These are phyloP conservation scores for Globisporangium okanoganense DNA, from an alignment of 352 stramenopile species.

Conservation along the genomic window DNA sequence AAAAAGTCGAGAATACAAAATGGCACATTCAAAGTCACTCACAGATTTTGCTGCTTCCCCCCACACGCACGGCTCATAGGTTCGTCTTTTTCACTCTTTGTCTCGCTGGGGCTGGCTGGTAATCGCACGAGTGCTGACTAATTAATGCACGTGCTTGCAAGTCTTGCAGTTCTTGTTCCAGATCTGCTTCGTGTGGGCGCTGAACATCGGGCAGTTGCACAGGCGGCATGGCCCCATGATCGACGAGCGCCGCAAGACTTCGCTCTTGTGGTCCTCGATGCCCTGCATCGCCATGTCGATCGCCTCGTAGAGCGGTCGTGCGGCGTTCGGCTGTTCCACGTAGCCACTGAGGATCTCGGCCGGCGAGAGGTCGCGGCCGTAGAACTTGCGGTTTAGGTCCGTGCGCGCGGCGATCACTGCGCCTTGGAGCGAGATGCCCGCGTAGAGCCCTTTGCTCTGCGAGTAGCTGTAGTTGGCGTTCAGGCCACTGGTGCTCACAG, in stretches of 20 bases:
- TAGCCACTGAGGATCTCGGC: constrained; percentile 39
- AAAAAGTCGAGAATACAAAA: no score
- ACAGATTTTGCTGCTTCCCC: no score
- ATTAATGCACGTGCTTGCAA: constrained; percentile 59
- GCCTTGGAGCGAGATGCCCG: constrained; percentile 87
- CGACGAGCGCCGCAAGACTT: constrained; percentile 25
- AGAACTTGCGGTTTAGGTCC: constrained; percentile 92
- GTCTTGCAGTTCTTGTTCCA: constrained; percentile 70
- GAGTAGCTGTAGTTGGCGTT: constrained; percentile 92
- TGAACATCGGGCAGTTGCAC: constrained; percentile 44
- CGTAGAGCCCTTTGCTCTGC: constrained; percentile 90
- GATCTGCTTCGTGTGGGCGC: constrained; percentile 38
- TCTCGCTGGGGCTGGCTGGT: no score
- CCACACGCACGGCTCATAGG: no score
- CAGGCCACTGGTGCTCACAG: constrained; percentile 47
- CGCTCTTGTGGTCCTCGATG: constrained; percentile 37
- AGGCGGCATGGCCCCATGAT: constrained; percentile 39
- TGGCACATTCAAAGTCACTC: no score
- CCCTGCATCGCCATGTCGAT: constrained; percentile 39
- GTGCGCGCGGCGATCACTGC: constrained; percentile 80
- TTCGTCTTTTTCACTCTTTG: no score
- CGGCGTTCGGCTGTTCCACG: constrained; percentile 37
- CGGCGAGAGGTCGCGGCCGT: constrained; percentile 62
- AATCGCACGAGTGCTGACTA: no score
- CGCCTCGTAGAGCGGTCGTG: constrained; percentile 53